phyloP scores from a whole-genome alignment of 2,329 filamentous ascomycete species.

The Exophiala xenobiotica region DNA sequence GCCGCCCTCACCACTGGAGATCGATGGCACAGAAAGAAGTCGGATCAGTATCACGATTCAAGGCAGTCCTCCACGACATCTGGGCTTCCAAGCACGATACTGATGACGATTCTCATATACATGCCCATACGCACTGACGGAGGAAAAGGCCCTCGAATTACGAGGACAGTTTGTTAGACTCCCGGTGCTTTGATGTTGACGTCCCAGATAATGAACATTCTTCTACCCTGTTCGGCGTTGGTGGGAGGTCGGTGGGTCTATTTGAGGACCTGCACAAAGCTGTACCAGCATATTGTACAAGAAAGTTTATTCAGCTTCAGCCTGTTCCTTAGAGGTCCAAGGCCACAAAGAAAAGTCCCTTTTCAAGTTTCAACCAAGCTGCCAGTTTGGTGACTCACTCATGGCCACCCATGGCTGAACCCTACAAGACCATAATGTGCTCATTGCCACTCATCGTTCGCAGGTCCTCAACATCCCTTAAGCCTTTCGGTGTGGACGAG shows the following conservation, averaged over 20 bases:
- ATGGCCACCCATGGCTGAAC: too few relatives aligned
- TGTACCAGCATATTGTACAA: background rate
- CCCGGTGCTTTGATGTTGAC: background rate
- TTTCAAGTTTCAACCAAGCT: too few relatives aligned
- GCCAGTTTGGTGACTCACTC: too few relatives aligned
- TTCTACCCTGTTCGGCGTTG: background rate
- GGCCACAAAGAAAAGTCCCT: too few relatives aligned
- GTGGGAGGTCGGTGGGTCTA: background rate
- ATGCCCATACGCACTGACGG: background rate
- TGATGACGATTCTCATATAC: conserved; percentile 3
- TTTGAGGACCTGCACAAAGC: background rate
- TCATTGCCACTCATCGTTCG: too few relatives aligned
- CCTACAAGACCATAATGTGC: too few relatives aligned
- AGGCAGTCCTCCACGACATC: conserved; percentile 17
- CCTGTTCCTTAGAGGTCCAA: too few relatives aligned
- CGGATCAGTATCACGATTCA: conserved; percentile 23
- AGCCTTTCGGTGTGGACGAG: too few relatives aligned
- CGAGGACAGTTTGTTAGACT: background rate
- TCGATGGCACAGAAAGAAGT: conserved; percentile 24
- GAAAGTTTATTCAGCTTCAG: too few relatives aligned
- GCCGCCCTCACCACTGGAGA: conserved; percentile 23
- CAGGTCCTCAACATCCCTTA: too few relatives aligned
- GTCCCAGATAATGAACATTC: background rate
- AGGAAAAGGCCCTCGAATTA: background rate
- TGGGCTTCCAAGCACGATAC: conserved; percentile 20